Evolutionary conservation across 2,329 filamentous ascomycete genomes (phyloP).

Genomic region (Didymella keratinophila): DNA sequence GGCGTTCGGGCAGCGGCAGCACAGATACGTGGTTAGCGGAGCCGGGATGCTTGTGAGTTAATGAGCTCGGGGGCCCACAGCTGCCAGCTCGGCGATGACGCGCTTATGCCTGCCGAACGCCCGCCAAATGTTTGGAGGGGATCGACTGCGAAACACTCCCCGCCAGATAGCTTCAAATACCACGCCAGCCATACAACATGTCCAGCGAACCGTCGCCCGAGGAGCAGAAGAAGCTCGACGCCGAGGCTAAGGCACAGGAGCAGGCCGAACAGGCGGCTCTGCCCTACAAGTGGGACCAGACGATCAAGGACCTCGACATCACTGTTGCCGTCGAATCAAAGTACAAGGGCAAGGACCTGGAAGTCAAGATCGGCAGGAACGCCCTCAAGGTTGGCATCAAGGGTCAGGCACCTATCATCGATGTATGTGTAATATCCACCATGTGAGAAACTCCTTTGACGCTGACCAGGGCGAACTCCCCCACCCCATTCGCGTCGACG

Average conservation of each 20-base stretch:
- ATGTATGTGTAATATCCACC: conserved; percentile 60
- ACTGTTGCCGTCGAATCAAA: conserved; percentile 80
- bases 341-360: conserved; percentile 82
- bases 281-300: conserved; percentile 97
- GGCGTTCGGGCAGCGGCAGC: conserved; percentile 21
- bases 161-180: conserved; percentile 9
- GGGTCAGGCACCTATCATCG: conserved; percentile 84
- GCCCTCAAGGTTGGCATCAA: conserved; percentile 83
- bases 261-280: conserved; percentile 86
- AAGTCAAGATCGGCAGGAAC: conserved; percentile 81
- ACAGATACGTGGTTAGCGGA: conserved; percentile 21
- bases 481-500: conserved; percentile 79
- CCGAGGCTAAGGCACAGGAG: conserved; percentile 73
- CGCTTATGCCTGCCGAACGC: neutral
- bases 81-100: conserved; percentile 33
- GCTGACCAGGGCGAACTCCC: conserved; percentile 78
- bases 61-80: conserved; percentile 23
- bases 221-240: conserved; percentile 64
- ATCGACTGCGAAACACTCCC: conserved; percentile 7
- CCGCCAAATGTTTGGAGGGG: conserved; percentile 15
- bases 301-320: conserved; percentile 86
- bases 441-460: conserved; percentile 4
- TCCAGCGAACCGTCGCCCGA: conserved; percentile 58
- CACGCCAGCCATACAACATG: conserved; percentile 35
- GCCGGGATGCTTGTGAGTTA: conserved; percentile 17